A percentile compares a stretch with the other conserved stretches of the same genome.
Evolutionary conservation across 2,329 filamentous ascomycete species (phyloP).

Genomic region (Alternaria gaisen): DNA sequence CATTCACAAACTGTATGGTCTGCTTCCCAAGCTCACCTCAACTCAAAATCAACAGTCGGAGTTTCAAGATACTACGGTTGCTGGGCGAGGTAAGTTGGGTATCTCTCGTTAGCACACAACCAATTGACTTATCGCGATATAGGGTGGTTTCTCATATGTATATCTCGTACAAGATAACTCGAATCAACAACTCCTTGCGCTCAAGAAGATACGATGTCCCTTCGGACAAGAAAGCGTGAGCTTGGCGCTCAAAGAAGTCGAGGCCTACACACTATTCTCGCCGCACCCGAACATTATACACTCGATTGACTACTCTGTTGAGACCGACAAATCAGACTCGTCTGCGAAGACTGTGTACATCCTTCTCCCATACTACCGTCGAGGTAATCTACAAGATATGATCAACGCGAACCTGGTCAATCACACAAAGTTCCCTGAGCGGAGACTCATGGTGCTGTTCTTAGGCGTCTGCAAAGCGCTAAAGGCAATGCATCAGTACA

Average conservation of each 20-base stretch:
- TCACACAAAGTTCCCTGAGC: slow-evolving; percentile 88
- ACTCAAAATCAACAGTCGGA: slow-evolving; percentile 92
- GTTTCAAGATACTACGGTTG: slow-evolving; percentile 93
- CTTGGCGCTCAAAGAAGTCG: slow-evolving; percentile 94
- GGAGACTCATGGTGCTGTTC: slow-evolving; percentile 86
- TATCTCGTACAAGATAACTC: slow-evolving; percentile 95
- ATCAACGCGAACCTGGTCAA: slow-evolving; percentile 99
- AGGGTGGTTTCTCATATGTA: slow-evolving; percentile 98
- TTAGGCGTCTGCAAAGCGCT: slow-evolving; percentile 89
- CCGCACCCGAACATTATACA: slow-evolving; percentile 87
- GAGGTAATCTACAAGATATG: slow-evolving; percentile 95
- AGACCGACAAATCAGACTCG: slow-evolving; percentile 72
- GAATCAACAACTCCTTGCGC: slow-evolving; percentile 84
- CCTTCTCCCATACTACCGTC: slow-evolving; percentile 90
- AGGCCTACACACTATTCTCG: slow-evolving; percentile 91
- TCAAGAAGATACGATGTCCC: slow-evolving; percentile 98
- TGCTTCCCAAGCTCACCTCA: slow-evolving; percentile 96
- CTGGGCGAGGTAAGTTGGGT: slow-evolving; percentile 79
- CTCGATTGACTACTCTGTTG: slow-evolving; percentile 82
- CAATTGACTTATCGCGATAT: slow-evolving; percentile 9
- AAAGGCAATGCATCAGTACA: slow-evolving; percentile 90
- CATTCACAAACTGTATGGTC: slow-evolving; percentile 91
- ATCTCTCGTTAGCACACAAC: background rate
- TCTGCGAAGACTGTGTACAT: slow-evolving; percentile 95
- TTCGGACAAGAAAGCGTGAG: slow-evolving; percentile 96